A percentile compares a stretch with the other conserved stretches of the same genome.
Conservation (phyloP, 2,329 filamentous ascomycete species). For the Ambrosiella beaveri region DNA sequence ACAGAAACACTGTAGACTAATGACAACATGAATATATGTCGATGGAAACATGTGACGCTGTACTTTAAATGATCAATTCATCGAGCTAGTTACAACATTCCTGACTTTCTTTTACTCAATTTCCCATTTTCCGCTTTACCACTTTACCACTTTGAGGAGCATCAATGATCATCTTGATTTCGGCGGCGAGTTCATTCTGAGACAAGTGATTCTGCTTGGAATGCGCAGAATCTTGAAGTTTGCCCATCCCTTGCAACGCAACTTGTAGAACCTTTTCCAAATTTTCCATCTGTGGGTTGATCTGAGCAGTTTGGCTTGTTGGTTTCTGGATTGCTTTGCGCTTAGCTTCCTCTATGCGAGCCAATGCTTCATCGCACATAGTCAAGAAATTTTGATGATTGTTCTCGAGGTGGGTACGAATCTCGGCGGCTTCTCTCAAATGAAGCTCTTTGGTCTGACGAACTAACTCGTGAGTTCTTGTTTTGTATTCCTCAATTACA, state of each 20-base stretch:
- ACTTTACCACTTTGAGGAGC: no score
- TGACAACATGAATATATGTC: no score
- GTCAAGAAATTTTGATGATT: constrained; percentile 5
- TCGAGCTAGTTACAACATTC: no score
- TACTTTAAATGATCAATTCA: no score
- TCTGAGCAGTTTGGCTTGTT: background rate
- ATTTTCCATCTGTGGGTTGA: background rate
- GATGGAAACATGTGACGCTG: no score
- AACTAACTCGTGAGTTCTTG: background rate
- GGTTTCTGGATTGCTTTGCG: background rate
- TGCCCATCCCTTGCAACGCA: background rate
- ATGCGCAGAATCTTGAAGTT: background rate
- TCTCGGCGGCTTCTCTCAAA: background rate
- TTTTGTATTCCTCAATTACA: constrained; percentile 7
- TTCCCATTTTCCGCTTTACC: no score
- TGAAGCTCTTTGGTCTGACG: constrained; percentile 4
- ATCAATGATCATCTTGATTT: no score
- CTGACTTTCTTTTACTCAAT: no score
- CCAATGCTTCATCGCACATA: background rate
- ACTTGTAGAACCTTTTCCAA: background rate
- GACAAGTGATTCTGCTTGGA: background rate
- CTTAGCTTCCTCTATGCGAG: background rate
- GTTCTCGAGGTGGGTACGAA: background rate
- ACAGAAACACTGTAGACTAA: no score
- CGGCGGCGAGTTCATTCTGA: no score